Evolutionary conservation across 768 basidiomycete genomes (phyloP), one percentile per base, ranked within the genome.

Genomic region (Leucocoprinus leucothites): DNA sequence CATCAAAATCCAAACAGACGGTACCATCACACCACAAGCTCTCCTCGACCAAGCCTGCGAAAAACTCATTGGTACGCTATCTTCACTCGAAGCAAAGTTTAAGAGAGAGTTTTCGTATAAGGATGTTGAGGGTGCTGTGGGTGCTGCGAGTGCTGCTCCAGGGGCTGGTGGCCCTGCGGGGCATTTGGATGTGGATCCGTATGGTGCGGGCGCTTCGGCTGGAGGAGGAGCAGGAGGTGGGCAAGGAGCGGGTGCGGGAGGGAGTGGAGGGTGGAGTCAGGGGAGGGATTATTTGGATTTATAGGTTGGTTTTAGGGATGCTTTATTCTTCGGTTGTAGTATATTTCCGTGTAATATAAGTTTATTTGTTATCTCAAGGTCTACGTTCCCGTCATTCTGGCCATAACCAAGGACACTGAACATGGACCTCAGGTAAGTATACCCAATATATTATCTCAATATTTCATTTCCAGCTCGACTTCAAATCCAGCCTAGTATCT

Each of bases 1-100:
- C 55, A 83, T 99, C 70, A 98, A 97, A 70, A 84, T 98, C 53
- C 97, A 98, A 72, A 98, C 95, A 1, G 94, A 98, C 69, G 92
- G 94, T 21, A 77, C 83, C 1, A 71, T 86, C 44, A 90, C 94
- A 16, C 94, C 96, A 1, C 82, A 91, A 60, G 82, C 80, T 19
- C 84, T 87, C 18, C 82, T 98, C 22, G 90, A 95, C 64, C 79
- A 86, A 55, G 93, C 94, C 0, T 91, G 91, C 67, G 84, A 79
- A 41, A 84, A 86, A 61, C 82, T 98, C 55, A 91, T 98, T 53
- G 81, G 77, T 0, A 84, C 82, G 6, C 74, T 91, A 58, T 76
- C 80, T 8, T 75, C 81, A 3, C 77, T 92, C 6, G 87, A 89
- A 67, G 75, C 76, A 44, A 89, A 89, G 65, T 91, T 92, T 72